A percentile compares a stretch with the other conserved stretches of the same genome.
Conservation (phyloP, 1,284 basidiomycete species). For the Irpex sp. region DNA sequence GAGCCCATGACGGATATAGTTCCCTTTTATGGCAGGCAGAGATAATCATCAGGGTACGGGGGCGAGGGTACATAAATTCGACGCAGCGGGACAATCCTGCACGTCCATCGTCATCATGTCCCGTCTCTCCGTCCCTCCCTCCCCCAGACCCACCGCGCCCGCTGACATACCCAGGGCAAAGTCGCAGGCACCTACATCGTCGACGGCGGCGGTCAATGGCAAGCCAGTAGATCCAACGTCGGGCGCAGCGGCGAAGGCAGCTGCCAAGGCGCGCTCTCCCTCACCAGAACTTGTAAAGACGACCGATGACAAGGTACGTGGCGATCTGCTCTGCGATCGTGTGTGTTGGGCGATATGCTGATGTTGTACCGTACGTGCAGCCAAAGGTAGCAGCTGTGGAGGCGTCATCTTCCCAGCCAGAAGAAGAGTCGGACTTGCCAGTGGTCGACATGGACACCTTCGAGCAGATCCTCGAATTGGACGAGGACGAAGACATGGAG, state of each 20-base stretch:
- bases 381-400: neutral
- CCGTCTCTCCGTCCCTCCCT: neutral
- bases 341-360: neutral
- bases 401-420: neutral
- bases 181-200: neutral
- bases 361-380: neutral
- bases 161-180: neutral
- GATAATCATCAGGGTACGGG: neutral
- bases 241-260: neutral
- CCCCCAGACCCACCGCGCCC: neutral
- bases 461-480: slow-evolving; percentile 85
- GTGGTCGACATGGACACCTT: slow-evolving; percentile 79
- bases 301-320: slow-evolving; percentile 3
- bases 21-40: slow-evolving; percentile 1
- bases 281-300: neutral
- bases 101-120: neutral
- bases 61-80: neutral
- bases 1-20: slow-evolving; percentile 1
- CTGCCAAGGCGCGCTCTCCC: slow-evolving; percentile 4
- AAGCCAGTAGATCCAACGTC: neutral
- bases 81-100: neutral
- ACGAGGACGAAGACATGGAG: slow-evolving; percentile 77
- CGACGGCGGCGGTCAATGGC: neutral
- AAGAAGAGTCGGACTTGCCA: slow-evolving; percentile 12
- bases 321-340: slow-evolving; percentile 4